These are phyloP conservation scores for Ceriops zippeliana DNA, from an alignment of 345 rosid species.

Conservation along the genomic window DNA sequence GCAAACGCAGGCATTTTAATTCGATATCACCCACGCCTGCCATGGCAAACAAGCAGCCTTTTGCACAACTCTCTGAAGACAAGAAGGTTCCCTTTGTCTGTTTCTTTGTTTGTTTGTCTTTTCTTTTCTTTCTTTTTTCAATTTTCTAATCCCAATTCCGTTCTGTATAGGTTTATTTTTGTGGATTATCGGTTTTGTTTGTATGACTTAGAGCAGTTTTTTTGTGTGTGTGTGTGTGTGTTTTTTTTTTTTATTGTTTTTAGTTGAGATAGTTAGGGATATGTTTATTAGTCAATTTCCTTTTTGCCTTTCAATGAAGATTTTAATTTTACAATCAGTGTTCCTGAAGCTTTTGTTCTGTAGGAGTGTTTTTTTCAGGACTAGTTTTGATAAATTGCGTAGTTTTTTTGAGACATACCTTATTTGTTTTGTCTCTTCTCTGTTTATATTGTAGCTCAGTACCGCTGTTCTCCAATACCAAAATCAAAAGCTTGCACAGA, in stretches of 20 bases:
- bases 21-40: constrained; percentile 72
- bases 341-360: neutral
- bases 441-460: constrained; percentile 50
- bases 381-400: no score
- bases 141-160: no score
- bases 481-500: constrained; percentile 82
- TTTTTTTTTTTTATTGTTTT: no score
- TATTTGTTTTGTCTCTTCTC: constrained; percentile 10
- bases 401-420: neutral
- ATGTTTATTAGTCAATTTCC: neutral
- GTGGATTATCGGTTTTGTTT: neutral
- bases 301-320: neutral
- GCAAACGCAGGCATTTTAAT: constrained; percentile 78
- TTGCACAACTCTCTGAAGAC: constrained; percentile 68
- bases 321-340: neutral
- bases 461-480: constrained; percentile 75
- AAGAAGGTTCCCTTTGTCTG: constrained; percentile 46
- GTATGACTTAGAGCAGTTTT: no score
- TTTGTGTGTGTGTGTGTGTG: no score
- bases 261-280: neutral
- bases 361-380: neutral
- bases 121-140: neutral
- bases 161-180: neutral
- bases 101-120: neutral
- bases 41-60: constrained; percentile 62